Conservation (phyloP, 495 filamentous ascomycete genomes). For the Neurospora sp. region DNA sequence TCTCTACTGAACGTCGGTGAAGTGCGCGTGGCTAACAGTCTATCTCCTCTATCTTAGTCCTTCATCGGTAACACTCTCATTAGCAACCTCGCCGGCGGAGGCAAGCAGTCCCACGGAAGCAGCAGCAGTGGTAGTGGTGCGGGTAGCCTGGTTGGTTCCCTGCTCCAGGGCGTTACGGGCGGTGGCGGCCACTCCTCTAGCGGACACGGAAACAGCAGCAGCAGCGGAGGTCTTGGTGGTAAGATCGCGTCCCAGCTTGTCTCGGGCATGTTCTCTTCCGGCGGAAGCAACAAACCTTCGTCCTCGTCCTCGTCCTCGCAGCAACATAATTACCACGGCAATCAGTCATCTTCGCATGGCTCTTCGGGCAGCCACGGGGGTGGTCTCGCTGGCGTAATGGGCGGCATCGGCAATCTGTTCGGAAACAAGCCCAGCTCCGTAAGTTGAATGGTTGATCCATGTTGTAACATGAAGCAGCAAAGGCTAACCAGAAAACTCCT, state of each 20-base stretch:
- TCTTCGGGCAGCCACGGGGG: conserved; percentile 13
- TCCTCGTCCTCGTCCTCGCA: conserved; percentile 9
- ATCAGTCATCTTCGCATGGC: conserved; percentile 17
- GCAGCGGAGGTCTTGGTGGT: conserved; percentile 28
- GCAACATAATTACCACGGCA: conserved; percentile 27
- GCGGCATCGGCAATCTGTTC: conserved; percentile 34
- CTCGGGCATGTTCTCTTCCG: conserved; percentile 33
- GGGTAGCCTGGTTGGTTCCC: conserved; percentile 26
- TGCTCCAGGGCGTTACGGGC: conserved; percentile 19
- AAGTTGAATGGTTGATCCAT: conserved; percentile 2
- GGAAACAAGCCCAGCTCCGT: conserved; percentile 27
- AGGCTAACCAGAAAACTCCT: conserved; percentile 13
- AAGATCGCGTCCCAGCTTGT: conserved; percentile 38
- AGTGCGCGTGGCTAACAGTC: not conserved
- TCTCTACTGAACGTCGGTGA: not conserved
- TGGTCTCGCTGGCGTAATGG: conserved; percentile 35
- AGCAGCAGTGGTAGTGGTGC: conserved; percentile 23
- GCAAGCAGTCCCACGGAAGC: not conserved
- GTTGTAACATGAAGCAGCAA: not conserved
- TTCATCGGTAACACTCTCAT: conserved; percentile 19
- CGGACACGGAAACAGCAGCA: conserved; percentile 16
- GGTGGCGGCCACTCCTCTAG: conserved; percentile 23
- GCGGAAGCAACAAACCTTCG: conserved; percentile 22
- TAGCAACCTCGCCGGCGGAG: conserved; percentile 10
- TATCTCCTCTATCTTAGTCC: conserved; percentile 2